Evolutionary conservation across 1,284 basidiomycete genomes (phyloP).

Genomic region (Schizopora paradoxa): DNA sequence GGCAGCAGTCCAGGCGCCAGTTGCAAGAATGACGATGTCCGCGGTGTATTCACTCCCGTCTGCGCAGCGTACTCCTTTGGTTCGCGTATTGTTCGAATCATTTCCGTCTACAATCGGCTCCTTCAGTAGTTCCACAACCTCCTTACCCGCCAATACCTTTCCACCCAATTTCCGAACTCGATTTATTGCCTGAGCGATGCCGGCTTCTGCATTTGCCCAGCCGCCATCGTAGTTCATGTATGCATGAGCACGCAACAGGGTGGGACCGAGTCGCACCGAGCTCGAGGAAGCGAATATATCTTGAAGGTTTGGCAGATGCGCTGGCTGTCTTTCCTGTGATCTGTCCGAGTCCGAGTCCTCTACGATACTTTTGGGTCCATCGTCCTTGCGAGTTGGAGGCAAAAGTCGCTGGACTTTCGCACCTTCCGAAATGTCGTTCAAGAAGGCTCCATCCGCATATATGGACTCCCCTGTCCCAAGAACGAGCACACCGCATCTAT

Average conservation of each 20-base stretch:
- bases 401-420: constrained; percentile 40
- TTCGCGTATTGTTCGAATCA: constrained; percentile 31
- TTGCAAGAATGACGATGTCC: constrained; percentile 58
- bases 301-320: background rate
- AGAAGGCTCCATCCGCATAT: constrained; percentile 46
- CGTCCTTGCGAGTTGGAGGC: constrained; percentile 31
- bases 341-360: constrained; percentile 6
- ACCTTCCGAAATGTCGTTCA: constrained; percentile 55
- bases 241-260: constrained; percentile 28
- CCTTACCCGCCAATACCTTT: constrained; percentile 50
- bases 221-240: constrained; percentile 79
- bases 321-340: background rate
- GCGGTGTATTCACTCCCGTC: constrained; percentile 55
- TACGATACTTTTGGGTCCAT: constrained; percentile 4
- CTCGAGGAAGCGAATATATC: constrained; percentile 6
- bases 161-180: constrained; percentile 60
- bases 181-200: constrained; percentile 51
- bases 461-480: constrained; percentile 34
- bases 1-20: constrained; percentile 82
- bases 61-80: constrained; percentile 58
- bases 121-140: constrained; percentile 46
- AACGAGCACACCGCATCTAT: constrained; percentile 59
- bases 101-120: constrained; percentile 17
- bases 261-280: constrained; percentile 25
- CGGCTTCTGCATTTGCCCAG: constrained; percentile 80